phyloP scores from a whole-genome alignment of 257 asterid species.

The Jacaranda copaia region DNA sequence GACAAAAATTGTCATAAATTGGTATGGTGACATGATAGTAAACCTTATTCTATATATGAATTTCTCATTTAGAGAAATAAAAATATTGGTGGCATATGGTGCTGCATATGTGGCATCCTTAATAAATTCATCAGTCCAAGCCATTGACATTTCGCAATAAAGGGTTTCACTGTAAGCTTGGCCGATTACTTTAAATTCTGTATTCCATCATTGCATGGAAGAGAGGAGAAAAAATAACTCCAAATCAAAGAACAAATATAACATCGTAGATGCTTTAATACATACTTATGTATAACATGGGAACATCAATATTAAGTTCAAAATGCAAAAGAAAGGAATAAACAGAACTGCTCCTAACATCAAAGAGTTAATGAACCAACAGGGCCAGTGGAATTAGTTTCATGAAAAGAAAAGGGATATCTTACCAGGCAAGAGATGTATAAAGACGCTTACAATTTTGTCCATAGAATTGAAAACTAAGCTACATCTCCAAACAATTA shows the following conservation, averaged over 20 bases:
- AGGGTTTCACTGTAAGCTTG: background rate
- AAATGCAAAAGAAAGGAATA: conserved; percentile 8
- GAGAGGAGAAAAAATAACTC: background rate
- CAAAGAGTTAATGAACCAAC: background rate
- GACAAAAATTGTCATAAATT: background rate
- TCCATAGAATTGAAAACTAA: conserved; percentile 95
- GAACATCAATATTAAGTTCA: conserved; percentile 12
- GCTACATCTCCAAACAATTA: conserved; percentile 96
- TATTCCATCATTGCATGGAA: background rate
- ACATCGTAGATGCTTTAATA: background rate
- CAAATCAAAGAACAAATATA: background rate
- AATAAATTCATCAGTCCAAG: background rate
- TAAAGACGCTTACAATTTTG: conserved; percentile 95
- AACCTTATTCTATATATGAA: background rate
- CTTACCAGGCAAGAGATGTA: conserved; percentile 97
- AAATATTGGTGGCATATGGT: background rate
- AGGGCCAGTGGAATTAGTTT: conserved; percentile 4
- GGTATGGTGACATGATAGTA: background rate
- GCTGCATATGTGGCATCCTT: background rate
- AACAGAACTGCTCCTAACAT: background rate
- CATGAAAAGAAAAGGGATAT: conserved; percentile 23
- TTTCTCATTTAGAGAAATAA: background rate
- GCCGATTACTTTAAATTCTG: background rate
- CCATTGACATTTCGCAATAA: background rate
- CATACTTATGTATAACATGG: background rate